Base-by-base conservation (phyloP, 176 grass and related monocot species). In the Ampelocalamus luodianensis region DNA sequence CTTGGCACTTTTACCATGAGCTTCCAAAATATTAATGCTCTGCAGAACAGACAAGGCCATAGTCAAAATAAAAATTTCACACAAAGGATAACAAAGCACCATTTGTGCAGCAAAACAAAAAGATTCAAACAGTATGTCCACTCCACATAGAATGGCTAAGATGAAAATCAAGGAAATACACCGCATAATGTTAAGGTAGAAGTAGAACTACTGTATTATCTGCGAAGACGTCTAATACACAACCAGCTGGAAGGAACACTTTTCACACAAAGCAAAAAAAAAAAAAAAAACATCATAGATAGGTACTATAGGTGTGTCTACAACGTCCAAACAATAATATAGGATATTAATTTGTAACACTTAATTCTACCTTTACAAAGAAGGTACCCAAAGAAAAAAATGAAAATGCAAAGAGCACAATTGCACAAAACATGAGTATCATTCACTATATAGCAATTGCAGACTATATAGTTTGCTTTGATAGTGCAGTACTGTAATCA, bases 11-110 rank as follows among this genome's bases (percentile, higher is more conserved):
- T 88, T 89, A 71, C 92, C 95, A 91, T 97, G 95, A 69, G 90
- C 93, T 92, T 97, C 92, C 89, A 93, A 83, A 72, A 97, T 93
- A 70, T 93, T 97, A 82, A 95, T 93, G 49, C 91, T 92, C 95
- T 97, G 69, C 8, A 88, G 36, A n/a, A n/a, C n/a, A n/a, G 26
- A 32, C 23, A 80, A 78, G 32, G 34, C 0, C 53, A 77, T 74
- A 56, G 39, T 79, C 34, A 82, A 4, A 58, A 48, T 61, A 4
- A 71, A 80, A 74, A 15, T 18, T 62, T 59, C 53, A 58, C 23
- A 4, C 24, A 36, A 78, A 49, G 11, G n/a, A 20, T 27, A 5
- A 23, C 5, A 23, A 20, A 59, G 8, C 0, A 17, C 40, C 13
- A 67, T 48, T 48, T 26, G 2, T 36, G 38, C 14, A 34, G 40